phyloP scores from a whole-genome alignment of 2,329 filamentous ascomycete species.

The Hypomyces rosellus region DNA sequence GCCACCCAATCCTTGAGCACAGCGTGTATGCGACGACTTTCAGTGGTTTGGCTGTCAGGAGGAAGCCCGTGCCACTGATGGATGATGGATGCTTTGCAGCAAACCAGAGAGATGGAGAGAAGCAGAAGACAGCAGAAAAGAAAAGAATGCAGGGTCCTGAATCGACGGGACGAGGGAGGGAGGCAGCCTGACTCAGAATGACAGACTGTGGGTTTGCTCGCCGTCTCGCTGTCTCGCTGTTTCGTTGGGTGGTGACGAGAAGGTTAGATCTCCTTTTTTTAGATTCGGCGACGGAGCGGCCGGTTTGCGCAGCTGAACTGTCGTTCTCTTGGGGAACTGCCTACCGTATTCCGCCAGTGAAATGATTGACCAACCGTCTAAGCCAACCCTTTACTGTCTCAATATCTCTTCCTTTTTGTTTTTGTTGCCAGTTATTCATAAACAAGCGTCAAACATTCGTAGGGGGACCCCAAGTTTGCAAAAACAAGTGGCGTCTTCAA shows the following conservation, averaged over 20 bases:
- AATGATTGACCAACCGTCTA: conserved; percentile 6
- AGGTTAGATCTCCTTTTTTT: conserved; percentile 3
- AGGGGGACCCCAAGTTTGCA: no score
- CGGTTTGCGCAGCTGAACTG: conserved; percentile 8
- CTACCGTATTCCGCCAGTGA: background rate
- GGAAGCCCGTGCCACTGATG: background rate
- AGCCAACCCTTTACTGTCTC: conserved; percentile 1
- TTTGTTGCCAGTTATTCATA: background rate
- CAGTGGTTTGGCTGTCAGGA: background rate
- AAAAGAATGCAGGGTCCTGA: no score
- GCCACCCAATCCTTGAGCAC: background rate
- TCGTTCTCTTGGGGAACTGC: background rate
- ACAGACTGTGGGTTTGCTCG: background rate
- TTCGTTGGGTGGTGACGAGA: background rate
- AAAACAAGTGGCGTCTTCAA: no score
- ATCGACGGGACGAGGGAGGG: background rate
- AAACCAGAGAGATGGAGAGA: background rate
- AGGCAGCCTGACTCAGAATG: conserved; percentile 10
- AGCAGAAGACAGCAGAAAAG: background rate
- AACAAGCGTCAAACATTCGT: background rate
- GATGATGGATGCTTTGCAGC: background rate
- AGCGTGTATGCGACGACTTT: background rate
- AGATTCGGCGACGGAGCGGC: conserved; percentile 2
- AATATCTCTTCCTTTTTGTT: background rate
- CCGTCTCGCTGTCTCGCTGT: background rate